phyloP scores from a whole-genome alignment of 108 stramenopile genomes.

The Parietichytrium sp. region DNA sequence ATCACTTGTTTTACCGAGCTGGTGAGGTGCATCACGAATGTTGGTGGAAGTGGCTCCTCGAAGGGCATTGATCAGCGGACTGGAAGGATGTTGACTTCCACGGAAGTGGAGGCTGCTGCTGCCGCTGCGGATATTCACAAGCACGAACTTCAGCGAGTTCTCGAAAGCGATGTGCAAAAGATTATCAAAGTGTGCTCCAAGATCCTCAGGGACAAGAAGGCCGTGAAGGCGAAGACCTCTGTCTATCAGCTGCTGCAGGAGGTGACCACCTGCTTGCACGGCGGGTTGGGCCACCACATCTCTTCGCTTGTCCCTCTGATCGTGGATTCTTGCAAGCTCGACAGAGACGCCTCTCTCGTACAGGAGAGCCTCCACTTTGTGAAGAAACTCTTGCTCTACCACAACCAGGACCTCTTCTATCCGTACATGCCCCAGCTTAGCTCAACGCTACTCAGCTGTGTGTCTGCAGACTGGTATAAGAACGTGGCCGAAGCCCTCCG shows the following conservation, averaged over 20 bases:
- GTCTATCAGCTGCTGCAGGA: conserved; percentile 66
- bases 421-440: conserved; percentile 58
- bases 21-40: conserved; percentile 62
- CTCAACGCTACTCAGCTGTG: conserved; percentile 69
- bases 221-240: conserved; percentile 74
- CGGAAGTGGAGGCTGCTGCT: too few relatives aligned
- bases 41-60: neutral
- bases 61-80: too few relatives aligned
- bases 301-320: conserved; percentile 67
- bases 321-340: conserved; percentile 59
- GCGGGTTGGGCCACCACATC: conserved; percentile 70
- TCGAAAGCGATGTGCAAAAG: conserved; percentile 11
- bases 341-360: conserved; percentile 71
- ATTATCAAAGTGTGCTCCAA: conserved; percentile 3
- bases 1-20: conserved; percentile 80
- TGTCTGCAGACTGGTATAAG: conserved; percentile 95
- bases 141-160: conserved; percentile 19
- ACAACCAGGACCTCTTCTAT: conserved; percentile 59
- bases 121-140: neutral
- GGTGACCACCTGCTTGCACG: conserved; percentile 71
- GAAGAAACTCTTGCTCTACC: conserved; percentile 67
- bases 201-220: conserved; percentile 72
- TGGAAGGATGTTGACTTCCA: too few relatives aligned
- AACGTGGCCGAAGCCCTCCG: conserved; percentile 85
- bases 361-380: conserved; percentile 84